Percentiles rank a stretch among this genome's conserved stretches.
Conservation (phyloP, 2,329 filamentous ascomycete genomes). For the Teratosphaeria zuluensis region DNA sequence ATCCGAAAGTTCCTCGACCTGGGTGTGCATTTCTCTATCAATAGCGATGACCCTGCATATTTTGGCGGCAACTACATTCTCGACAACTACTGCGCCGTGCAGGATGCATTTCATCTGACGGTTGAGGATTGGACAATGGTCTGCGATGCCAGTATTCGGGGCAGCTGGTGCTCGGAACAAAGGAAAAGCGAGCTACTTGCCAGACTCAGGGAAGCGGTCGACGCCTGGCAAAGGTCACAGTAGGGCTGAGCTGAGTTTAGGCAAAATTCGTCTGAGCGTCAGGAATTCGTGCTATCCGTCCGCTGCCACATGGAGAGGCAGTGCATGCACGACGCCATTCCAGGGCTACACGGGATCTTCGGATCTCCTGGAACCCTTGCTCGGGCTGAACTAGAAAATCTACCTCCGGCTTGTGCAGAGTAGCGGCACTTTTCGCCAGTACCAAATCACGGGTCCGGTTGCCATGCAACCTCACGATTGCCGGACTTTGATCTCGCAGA, state of each 20-base stretch:
- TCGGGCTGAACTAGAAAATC: too few species aligned
- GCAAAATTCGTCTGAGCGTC: too few species aligned
- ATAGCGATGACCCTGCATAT: slow-evolving; percentile 66
- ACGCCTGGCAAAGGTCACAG: neutral
- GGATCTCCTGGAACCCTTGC: too few species aligned
- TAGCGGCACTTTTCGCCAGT: neutral
- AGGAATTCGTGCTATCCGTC: too few species aligned
- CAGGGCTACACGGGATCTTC: too few species aligned
- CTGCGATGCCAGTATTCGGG: slow-evolving; percentile 51
- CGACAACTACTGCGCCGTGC: slow-evolving; percentile 66
- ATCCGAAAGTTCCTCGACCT: slow-evolving; percentile 53
- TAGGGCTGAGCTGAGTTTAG: neutral
- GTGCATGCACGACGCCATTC: neutral
- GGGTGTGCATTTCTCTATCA: slow-evolving; percentile 60
- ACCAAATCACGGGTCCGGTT: neutral
- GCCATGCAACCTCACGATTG: too few species aligned
- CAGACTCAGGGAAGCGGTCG: neutral
- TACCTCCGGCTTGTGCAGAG: too few species aligned
- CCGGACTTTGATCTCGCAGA: too few species aligned
- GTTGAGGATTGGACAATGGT: slow-evolving; percentile 59
- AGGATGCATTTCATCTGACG: slow-evolving; percentile 57
- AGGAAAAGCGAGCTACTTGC: slow-evolving; percentile 51
- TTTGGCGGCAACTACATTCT: slow-evolving; percentile 63
- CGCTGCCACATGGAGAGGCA: neutral
- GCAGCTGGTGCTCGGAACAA: slow-evolving; percentile 58